Percentiles rank a stretch among this genome's conserved stretches.
Evolutionary conservation across 1,284 basidiomycete species (phyloP).

Genomic region (Xanthoconium separans): DNA sequence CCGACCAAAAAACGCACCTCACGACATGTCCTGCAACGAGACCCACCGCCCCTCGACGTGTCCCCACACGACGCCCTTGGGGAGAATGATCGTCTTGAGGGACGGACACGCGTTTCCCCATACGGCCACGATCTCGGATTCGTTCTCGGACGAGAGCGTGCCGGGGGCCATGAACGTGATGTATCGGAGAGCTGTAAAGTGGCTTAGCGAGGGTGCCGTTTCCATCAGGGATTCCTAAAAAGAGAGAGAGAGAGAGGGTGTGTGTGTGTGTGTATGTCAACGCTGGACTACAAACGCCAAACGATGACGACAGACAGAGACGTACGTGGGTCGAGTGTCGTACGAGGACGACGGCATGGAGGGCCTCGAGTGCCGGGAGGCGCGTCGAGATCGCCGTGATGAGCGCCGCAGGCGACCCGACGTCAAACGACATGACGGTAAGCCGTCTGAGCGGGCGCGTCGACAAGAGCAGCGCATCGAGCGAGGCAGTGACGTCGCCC

Average conservation of each 20-base stretch:
- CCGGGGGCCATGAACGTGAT: conserved; percentile 43
- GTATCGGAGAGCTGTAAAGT: conserved; percentile 37
- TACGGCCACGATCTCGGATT: conserved; percentile 33
- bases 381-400: conserved; percentile 46
- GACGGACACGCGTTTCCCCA: conserved; percentile 44
- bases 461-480: conserved; percentile 45
- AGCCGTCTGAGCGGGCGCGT: conserved; percentile 44
- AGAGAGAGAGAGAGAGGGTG: no score
- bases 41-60: conserved; percentile 26
- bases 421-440: conserved; percentile 58
- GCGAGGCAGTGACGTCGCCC: conserved; percentile 33
- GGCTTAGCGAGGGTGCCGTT: conserved; percentile 24
- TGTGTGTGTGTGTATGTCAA: no score
- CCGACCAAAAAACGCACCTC: no score
- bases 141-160: conserved; percentile 24
- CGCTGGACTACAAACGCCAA: no score
- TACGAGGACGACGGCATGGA: conserved; percentile 55
- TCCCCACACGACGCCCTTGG: conserved; percentile 43
- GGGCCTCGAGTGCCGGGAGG: conserved; percentile 49
- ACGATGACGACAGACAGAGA: no score
- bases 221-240: conserved; percentile 33
- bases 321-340: conserved; percentile 44
- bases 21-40: conserved; percentile 18
- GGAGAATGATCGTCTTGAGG: conserved; percentile 44
- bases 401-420: conserved; percentile 40